These are phyloP conservation scores for Leishmania arabica DNA, from an alignment of 208 protist genomes.

Conservation along the genomic window DNA sequence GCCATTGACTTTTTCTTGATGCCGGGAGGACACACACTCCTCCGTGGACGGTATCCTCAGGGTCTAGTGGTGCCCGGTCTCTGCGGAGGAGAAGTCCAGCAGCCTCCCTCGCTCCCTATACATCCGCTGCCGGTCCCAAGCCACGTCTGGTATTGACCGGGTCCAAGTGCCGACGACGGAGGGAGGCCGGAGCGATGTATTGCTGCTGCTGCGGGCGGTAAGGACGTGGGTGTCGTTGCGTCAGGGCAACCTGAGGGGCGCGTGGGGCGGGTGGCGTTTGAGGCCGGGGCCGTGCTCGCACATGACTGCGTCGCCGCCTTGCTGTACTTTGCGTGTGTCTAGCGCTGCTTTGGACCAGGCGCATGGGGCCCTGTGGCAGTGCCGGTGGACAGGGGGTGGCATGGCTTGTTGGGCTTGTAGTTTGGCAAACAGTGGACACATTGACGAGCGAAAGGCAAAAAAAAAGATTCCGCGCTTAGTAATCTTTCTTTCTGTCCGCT, in stretches of 20 bases:
- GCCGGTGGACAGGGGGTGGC: too few species aligned
- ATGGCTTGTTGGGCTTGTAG: too few species aligned
- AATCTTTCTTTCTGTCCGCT: not conserved
- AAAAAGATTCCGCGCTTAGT: not conserved
- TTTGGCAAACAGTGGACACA: too few species aligned
- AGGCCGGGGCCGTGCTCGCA: too few species aligned
- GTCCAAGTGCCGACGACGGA: too few species aligned
- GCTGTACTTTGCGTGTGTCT: too few species aligned
- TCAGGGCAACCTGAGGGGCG: not conserved
- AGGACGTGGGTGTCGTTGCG: not conserved
- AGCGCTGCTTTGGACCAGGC: too few species aligned
- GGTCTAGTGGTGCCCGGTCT: not conserved
- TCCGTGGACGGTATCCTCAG: not conserved
- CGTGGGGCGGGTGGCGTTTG: not conserved
- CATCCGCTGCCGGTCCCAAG: constrained; percentile 44
- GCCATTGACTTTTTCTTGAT: not conserved
- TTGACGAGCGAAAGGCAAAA: too few species aligned
- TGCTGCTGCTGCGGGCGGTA: not conserved
- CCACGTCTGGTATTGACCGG: constrained; percentile 13
- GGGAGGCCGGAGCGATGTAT: not conserved
- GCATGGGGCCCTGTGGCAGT: too few species aligned
- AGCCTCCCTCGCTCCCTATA: too few species aligned
- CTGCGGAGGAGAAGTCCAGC: not conserved
- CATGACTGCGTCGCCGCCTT: too few species aligned
- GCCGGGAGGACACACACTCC: not conserved